Percentiles rank a stretch among this genome's conserved stretches.
phyloP scores from a whole-genome alignment of 2,329 filamentous ascomycete genomes.

The Xylogone sp. region DNA sequence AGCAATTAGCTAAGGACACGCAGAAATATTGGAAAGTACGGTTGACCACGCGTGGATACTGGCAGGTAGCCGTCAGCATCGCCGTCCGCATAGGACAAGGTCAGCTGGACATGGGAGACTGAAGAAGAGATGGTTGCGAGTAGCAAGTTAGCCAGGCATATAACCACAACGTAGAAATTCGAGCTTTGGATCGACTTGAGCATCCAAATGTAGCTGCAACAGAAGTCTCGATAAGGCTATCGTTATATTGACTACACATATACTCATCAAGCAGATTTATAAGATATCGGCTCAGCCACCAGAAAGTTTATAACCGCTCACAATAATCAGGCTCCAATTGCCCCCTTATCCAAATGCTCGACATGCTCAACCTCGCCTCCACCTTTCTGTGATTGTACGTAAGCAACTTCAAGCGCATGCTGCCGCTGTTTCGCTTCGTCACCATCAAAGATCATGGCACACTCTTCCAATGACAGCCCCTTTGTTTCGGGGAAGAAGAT shows the following conservation, averaged over 20 bases:
- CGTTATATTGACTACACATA: neutral
- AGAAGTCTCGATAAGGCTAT: too few relatives aligned
- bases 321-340: neutral
- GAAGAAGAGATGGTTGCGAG: too few relatives aligned
- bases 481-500: constrained; percentile 26
- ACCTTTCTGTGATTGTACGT: neutral
- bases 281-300: neutral
- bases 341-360: neutral
- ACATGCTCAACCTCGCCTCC: neutral
- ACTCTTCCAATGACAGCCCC: constrained; percentile 12
- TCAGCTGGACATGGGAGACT: too few relatives aligned
- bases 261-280: neutral
- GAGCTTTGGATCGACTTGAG: too few relatives aligned
- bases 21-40: too few relatives aligned
- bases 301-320: neutral
- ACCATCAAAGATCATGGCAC: constrained; percentile 11
- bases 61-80: too few relatives aligned
- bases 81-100: too few relatives aligned
- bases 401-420: neutral
- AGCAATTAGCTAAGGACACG: too few relatives aligned
- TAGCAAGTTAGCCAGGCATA: too few relatives aligned
- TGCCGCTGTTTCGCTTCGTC: constrained; percentile 4
- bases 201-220: too few relatives aligned
- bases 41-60: too few relatives aligned
- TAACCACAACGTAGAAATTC: too few relatives aligned